These are phyloP conservation scores for Aspergillus sp. DNA, from an alignment of 2,329 filamentous ascomycete species.

Conservation along the genomic window DNA sequence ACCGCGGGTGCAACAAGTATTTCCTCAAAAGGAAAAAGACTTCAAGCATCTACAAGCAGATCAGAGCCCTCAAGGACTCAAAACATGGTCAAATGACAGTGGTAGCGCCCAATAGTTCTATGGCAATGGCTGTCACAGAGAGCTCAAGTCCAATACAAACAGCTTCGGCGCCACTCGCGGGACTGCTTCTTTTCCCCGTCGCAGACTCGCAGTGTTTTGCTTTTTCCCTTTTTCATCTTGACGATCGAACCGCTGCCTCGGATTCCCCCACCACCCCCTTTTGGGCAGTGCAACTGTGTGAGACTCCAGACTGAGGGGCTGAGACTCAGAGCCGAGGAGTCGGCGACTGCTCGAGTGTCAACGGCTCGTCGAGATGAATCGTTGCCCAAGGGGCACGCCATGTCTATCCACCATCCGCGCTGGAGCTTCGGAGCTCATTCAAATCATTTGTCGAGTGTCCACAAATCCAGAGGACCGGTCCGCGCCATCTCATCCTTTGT, in stretches of 20 bases:
- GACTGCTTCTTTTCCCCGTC: neutral
- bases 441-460: neutral
- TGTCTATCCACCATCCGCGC: neutral
- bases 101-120: neutral
- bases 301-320: neutral
- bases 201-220: neutral
- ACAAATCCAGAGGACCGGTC: neutral
- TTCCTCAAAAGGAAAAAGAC: neutral
- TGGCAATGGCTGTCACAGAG: neutral
- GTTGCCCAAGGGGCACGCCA: constrained; percentile 2
- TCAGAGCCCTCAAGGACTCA: neutral
- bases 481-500: neutral
- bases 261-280: constrained; percentile 19
- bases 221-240: constrained; percentile 10
- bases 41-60: neutral
- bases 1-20: neutral
- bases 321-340: neutral
- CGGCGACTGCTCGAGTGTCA: neutral
- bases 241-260: constrained; percentile 25
- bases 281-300: neutral
- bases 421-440: neutral
- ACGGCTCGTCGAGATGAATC: neutral
- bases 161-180: constrained; percentile 15
- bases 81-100: neutral
- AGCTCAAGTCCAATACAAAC: neutral